These are phyloP conservation scores for Vitis rupestris DNA, from an alignment of 164 flowering plant species.

Conservation along the genomic window DNA sequence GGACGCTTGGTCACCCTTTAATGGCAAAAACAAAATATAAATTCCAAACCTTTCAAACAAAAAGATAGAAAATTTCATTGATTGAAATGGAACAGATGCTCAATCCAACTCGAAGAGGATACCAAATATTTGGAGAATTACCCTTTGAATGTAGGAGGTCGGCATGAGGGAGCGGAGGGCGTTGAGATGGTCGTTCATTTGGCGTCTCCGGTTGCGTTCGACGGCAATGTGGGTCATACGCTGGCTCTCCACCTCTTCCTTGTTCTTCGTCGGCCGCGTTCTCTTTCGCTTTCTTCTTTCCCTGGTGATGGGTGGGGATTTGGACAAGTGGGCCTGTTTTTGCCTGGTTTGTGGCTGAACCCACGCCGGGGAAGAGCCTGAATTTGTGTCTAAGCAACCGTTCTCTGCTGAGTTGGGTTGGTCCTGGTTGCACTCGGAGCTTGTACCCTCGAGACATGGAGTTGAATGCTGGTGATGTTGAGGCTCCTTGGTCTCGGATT, in stretches of 20 bases:
- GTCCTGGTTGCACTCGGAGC: constrained; percentile 15
- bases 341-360: not conserved
- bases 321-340: constrained; percentile 14
- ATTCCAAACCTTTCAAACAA: not conserved
- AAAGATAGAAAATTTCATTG: not conserved
- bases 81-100: not conserved
- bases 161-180: constrained; percentile 67
- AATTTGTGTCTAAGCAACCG: constrained; percentile 5
- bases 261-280: constrained; percentile 44
- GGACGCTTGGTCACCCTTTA: constrained; percentile 80
- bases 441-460: constrained; percentile 13
- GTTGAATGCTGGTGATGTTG: constrained; percentile 8
- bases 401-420: constrained; percentile 9
- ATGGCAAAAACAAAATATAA: not conserved
- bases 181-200: constrained; percentile 71
- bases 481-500: constrained; percentile 23
- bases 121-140: constrained; percentile 11
- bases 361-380: constrained; percentile 8
- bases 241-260: constrained; percentile 61
- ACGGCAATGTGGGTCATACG: constrained; percentile 78
- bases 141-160: constrained; percentile 53
- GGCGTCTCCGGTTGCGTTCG: constrained; percentile 66
- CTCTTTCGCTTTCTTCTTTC: constrained; percentile 53
- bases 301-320: constrained; percentile 13
- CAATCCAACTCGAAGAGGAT: too few relatives aligned